These are phyloP conservation scores for Hyphodiscus sp. DNA, from an alignment of 2,329 filamentous ascomycete genomes.

Conservation along the genomic window DNA sequence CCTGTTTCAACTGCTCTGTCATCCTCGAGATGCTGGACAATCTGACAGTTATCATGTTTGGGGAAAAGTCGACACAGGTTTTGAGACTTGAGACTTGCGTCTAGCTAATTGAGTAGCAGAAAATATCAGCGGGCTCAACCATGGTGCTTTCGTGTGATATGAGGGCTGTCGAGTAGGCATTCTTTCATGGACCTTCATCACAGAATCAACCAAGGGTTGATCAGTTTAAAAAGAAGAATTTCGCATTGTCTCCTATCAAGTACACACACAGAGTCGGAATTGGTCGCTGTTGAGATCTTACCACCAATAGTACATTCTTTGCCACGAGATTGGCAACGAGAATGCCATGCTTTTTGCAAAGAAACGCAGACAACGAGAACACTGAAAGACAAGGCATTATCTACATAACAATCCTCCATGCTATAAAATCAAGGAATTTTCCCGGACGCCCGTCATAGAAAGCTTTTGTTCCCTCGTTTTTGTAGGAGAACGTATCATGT, in stretches of 20 bases:
- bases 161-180: too few relatives aligned
- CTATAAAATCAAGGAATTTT: conserved; percentile 1
- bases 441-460: neutral
- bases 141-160: too few relatives aligned
- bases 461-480: neutral
- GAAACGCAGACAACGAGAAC: neutral
- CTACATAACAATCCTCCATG: conserved; percentile 12
- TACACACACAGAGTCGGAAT: conserved; percentile 9
- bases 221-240: neutral
- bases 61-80: too few relatives aligned
- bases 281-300: conserved; percentile 7
- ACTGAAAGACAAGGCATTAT: conserved; percentile 10
- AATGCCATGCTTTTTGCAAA: neutral
- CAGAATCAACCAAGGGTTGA: neutral
- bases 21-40: too few relatives aligned
- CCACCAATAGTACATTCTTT: conserved; percentile 10
- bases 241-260: conserved; percentile 10
- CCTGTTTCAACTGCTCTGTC: too few relatives aligned
- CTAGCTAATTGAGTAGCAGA: too few relatives aligned
- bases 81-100: too few relatives aligned
- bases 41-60: too few relatives aligned
- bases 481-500: conserved; percentile 9
- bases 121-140: too few relatives aligned
- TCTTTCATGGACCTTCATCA: neutral
- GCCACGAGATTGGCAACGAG: neutral